A percentile compares a stretch with the other conserved stretches of the same genome.
Evolutionary conservation across 306 rosid genomes (phyloP).

Genomic region (Rosa lucieae): DNA sequence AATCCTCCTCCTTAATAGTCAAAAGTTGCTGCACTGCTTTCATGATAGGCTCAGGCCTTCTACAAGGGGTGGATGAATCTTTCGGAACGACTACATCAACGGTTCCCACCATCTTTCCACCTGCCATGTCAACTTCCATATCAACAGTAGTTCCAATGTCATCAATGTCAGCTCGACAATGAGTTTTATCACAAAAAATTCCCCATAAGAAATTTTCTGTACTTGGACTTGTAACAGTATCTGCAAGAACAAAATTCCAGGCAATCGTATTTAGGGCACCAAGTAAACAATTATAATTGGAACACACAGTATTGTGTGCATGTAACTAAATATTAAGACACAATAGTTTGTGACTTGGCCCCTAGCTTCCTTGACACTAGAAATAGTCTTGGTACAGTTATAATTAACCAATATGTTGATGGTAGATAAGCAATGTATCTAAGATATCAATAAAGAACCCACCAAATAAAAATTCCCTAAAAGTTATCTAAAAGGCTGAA

Average conservation of each 20-base stretch:
- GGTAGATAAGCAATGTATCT: background rate
- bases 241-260: constrained; percentile 33
- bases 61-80: background rate
- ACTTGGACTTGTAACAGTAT: constrained; percentile 23
- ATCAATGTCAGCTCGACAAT: constrained; percentile 16
- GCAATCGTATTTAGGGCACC: no score
- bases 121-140: background rate
- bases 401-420: background rate
- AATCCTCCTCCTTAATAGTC: no score
- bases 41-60: background rate
- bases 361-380: background rate
- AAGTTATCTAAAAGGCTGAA: background rate
- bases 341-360: background rate
- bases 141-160: constrained; percentile 5
- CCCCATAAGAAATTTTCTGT: constrained; percentile 52
- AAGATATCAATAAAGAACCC: background rate
- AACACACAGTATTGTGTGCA: background rate
- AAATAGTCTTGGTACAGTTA: no score
- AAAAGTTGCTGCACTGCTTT: background rate
- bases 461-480: constrained; percentile 42
- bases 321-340: background rate
- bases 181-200: constrained; percentile 34
- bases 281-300: background rate
- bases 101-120: no score
- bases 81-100: background rate